Conservation (phyloP, 176 grass and related monocot species). For the Canna indica region DNA sequence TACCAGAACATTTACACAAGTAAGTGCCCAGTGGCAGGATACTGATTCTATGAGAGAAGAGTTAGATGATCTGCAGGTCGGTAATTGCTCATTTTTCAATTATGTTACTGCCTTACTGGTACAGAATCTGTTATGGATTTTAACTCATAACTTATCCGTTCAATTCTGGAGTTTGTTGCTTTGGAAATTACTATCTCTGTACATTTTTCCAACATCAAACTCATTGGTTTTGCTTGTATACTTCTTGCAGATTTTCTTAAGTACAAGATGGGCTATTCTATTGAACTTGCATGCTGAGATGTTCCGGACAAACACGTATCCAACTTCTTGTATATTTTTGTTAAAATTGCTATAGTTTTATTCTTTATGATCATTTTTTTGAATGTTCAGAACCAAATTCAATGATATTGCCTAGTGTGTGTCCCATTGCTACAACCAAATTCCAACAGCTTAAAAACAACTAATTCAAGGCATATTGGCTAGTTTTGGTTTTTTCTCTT, state of each 20-base stretch:
- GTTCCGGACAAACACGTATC: slow-evolving; percentile 99
- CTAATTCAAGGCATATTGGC: too few species aligned
- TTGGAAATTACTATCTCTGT: neutral
- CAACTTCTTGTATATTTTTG: neutral
- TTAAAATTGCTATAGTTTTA: neutral
- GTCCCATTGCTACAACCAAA: too few species aligned
- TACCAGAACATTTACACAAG: slow-evolving; percentile 99
- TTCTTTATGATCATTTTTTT: neutral
- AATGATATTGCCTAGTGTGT: too few species aligned
- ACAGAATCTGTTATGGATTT: slow-evolving; percentile 1
- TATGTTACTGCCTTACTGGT: slow-evolving; percentile 13
- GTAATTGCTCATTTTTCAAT: slow-evolving; percentile 27
- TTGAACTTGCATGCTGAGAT: slow-evolving; percentile 98
- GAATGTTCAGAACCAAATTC: too few species aligned
- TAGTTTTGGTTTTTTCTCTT: too few species aligned
- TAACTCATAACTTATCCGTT: neutral
- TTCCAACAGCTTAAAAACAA: too few species aligned
- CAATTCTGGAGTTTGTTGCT: neutral
- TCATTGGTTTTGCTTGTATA: slow-evolving; percentile 19
- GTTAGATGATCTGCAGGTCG: slow-evolving; percentile 94
- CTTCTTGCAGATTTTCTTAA: slow-evolving; percentile 91
- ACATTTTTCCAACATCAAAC: neutral
- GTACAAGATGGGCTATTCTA: slow-evolving; percentile 98
- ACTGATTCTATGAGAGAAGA: slow-evolving; percentile 98
- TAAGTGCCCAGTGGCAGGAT: slow-evolving; percentile 95